Evolutionary conservation across 1,284 basidiomycete genomes (phyloP), one percentile per base, ranked within the genome.

Genomic region (Sutorius eximius): DNA sequence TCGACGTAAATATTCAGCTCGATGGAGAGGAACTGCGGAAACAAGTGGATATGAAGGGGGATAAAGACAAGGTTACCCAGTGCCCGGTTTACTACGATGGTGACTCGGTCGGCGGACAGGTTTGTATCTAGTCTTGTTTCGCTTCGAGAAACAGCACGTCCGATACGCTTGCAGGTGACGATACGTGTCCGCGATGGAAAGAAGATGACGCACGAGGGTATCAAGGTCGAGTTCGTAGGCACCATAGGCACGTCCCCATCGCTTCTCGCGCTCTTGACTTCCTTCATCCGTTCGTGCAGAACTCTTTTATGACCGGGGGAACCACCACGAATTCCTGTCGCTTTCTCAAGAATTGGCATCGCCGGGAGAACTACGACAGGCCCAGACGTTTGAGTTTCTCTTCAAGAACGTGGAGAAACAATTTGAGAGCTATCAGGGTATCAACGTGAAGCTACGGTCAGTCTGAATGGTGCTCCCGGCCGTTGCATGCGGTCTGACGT

Each of bases 391-490:
- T 65, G 94, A 98, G 52, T 99, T 99, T 73, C 82, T 86, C 62
- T 99, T 99, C 83, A 98, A 98, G 80, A 98, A 97, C 66, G 93
- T 99, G 46, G 97, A 99, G 82, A 98, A 99, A 78, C 94, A 96
- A 70, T 98, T 93, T 67, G 96, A 99, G 77, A 94, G 91, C 66
- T 98, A 98, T 71, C 89, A 95, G 62, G 96, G 96, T 1, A 98
- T 98, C 71, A 99, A 99, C 67, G 96, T 99, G 59, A 98, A 98
- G 75, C 81, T 99, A 60, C 77, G 94, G 93, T 93, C 59, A 59
- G 86, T 73, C 15, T 51, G 27, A 18, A 20, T 27, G 24, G 33
- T 30, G 10, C 29, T 34, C 29, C 47, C 45, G 18, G 40, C 18
- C 24, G 22, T 47, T 8, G 24, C 33, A 22, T 20, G 37, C 36